Evolutionary conservation across 2,329 filamentous ascomycete species (phyloP), one percentile per base, ranked within the genome.

Genomic region (Tolypocladium guangdongense): DNA sequence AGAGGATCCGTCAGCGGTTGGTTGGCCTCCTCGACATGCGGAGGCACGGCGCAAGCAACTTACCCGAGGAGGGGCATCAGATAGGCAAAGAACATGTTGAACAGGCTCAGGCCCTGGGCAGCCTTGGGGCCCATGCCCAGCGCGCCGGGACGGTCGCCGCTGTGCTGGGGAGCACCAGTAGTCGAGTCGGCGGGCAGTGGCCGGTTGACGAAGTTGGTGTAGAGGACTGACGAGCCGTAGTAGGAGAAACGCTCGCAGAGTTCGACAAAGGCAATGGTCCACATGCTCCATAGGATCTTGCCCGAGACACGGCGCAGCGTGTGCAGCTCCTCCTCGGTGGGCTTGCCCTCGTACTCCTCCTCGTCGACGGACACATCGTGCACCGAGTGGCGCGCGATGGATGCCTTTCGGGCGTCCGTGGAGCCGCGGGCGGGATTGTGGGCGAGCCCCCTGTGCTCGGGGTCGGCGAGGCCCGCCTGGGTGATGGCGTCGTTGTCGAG

Each of bases 221-320:
- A 87, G 33, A 88, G 74, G 35, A 84, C 77, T 45, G 81, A 78
- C 5, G 83, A 84, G 52, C 86, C 87, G 63, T 90, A 89, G 78
- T 88, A 90, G 16, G 83, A 86, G 70, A 88, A 88, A 49, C 86
- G 83, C 71, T 90, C 87, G 71, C 83, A 87, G 54, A 88, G 72
- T 69, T 90, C 87, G 55, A 87, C 81, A 57, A 88, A 82, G 49
- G 84, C 85, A 55, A 90, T 80, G 30, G 82, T 83, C 70, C 82
- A 90, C 54, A 84, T 78, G 52, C 76, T 71, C 77, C 78, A 83
- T 49, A 83, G 82, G 56, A 90, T 80, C 63, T 75, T 76, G 57
- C 81, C 83, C 14, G 82, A 80, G 24, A 87, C 78, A 61, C 82
- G 80, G 50, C 75, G 78, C n/a, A 87, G 77, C 0, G 80, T 83